These are phyloP conservation scores for Collybia mongolica DNA, from an alignment of 768 basidiomycete genomes.

Conservation along the genomic window DNA sequence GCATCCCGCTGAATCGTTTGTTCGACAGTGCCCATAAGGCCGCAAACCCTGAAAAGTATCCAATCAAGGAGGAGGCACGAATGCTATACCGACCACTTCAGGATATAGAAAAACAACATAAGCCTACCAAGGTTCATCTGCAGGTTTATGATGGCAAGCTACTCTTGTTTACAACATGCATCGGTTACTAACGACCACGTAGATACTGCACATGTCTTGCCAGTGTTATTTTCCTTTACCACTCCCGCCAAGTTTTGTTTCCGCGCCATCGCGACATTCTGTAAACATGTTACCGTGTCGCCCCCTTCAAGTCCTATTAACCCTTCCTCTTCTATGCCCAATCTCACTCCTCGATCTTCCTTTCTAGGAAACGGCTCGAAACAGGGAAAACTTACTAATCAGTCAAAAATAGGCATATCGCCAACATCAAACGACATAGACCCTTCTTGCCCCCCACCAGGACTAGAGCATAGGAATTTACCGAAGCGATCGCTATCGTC, in stretches of 20 bases:
- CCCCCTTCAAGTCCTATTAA: conserved; percentile 15
- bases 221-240: conserved; percentile 72
- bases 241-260: conserved; percentile 81
- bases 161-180: background rate
- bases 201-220: conserved; percentile 75
- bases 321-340: conserved; percentile 7
- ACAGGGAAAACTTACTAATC: too few relatives aligned
- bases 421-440: background rate
- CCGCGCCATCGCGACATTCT: conserved; percentile 72
- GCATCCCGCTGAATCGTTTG: background rate
- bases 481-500: conserved; percentile 23
- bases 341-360: conserved; percentile 8
- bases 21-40: conserved; percentile 81
- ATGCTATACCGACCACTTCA: conserved; percentile 55
- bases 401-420: background rate
- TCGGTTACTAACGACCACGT: conserved; percentile 12
- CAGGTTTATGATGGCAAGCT: conserved; percentile 86
- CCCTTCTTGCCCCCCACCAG: background rate
- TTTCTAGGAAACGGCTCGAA: conserved; percentile 5
- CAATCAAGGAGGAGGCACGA: conserved; percentile 41
- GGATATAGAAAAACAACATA: conserved; percentile 49
- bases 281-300: conserved; percentile 62
- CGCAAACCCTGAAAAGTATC: conserved; percentile 73
- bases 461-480: conserved; percentile 9
- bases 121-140: conserved; percentile 83